Evolutionary conservation across 1,139 yeast species (phyloP).

Genomic region (Hansenula sp.): DNA sequence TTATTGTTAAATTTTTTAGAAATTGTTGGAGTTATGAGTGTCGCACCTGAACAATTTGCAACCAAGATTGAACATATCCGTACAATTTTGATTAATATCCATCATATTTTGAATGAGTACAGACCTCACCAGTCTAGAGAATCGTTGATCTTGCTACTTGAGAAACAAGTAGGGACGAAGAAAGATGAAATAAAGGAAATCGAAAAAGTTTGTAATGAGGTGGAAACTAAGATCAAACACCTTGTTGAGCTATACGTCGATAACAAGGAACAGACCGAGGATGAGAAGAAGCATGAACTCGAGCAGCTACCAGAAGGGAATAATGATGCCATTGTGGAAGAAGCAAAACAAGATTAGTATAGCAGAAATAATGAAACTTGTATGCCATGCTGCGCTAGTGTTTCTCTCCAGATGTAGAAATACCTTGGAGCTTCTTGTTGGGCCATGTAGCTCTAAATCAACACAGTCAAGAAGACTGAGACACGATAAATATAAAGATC

Average conservation of each 20-base stretch:
- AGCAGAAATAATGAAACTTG: no score
- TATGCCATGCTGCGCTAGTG: no score
- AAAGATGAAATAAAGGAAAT: constrained; percentile 49
- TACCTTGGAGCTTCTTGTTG: no score
- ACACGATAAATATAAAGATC: background rate
- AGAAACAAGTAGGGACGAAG: constrained; percentile 56
- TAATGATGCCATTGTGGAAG: background rate
- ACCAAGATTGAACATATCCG: constrained; percentile 68
- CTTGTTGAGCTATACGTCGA: constrained; percentile 23
- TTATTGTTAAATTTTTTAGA: constrained; percentile 70
- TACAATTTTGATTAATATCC: constrained; percentile 74
- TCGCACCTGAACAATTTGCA: constrained; percentile 65
- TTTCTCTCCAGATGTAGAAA: no score
- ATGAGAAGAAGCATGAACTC: background rate
- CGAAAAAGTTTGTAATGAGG: constrained; percentile 41
- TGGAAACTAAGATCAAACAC: constrained; percentile 35
- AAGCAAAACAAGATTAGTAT: no score
- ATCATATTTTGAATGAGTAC: constrained; percentile 78
- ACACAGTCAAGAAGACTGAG: background rate
- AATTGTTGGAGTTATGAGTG: constrained; percentile 66
- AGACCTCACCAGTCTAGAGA: constrained; percentile 89
- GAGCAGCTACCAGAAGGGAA: constrained; percentile 1
- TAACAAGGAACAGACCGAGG: constrained; percentile 5
- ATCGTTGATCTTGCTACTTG: constrained; percentile 66
- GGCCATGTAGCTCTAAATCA: no score